Evolutionary conservation across 352 stramenopile species (phyloP).

Genomic region (Phytophthora brassicae): DNA sequence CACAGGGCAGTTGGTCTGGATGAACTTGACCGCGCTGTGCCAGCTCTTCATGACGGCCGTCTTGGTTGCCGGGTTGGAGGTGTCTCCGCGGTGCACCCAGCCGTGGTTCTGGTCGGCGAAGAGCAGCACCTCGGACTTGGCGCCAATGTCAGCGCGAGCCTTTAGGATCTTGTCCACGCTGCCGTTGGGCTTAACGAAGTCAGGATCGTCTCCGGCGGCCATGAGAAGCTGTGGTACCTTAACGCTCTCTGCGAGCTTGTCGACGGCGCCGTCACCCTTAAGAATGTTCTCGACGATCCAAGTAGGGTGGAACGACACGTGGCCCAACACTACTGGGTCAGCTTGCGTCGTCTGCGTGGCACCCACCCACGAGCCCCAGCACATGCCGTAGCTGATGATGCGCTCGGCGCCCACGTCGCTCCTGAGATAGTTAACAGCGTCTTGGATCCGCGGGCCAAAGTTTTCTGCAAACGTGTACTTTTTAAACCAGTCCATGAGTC

Average conservation of each 20-base stretch:
- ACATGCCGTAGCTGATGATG: slow-evolving; percentile 81
- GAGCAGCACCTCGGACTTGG: slow-evolving; percentile 60
- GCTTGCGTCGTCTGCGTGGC: slow-evolving; percentile 48
- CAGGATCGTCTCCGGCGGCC: slow-evolving; percentile 66
- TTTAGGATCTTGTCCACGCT: slow-evolving; percentile 77
- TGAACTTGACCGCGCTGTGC: slow-evolving; percentile 61
- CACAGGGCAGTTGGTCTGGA: slow-evolving; percentile 52
- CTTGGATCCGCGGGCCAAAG: slow-evolving; percentile 61
- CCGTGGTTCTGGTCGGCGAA: slow-evolving; percentile 79
- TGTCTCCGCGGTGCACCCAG: slow-evolving; percentile 84
- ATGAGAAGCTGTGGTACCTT: slow-evolving; percentile 78
- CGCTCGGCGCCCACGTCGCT: slow-evolving; percentile 54
- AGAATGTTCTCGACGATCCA: slow-evolving; percentile 79
- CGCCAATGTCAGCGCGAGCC: slow-evolving; percentile 47
- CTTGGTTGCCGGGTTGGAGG: slow-evolving; percentile 66
- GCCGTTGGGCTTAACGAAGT: slow-evolving; percentile 64
- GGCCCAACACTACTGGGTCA: slow-evolving; percentile 50
- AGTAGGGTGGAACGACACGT: slow-evolving; percentile 84
- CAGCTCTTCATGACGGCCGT: slow-evolving; percentile 63
- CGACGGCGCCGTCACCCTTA: slow-evolving; percentile 63
- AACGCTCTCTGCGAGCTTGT: slow-evolving; percentile 72
- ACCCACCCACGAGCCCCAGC: slow-evolving; percentile 80
- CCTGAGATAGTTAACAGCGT: slow-evolving; percentile 76
- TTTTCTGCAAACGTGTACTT: slow-evolving; percentile 64
- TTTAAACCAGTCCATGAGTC: slow-evolving; percentile 55